Evolutionary conservation across 2,329 filamentous ascomycete genomes (phyloP).

Genomic region (Shiraia sp.): DNA sequence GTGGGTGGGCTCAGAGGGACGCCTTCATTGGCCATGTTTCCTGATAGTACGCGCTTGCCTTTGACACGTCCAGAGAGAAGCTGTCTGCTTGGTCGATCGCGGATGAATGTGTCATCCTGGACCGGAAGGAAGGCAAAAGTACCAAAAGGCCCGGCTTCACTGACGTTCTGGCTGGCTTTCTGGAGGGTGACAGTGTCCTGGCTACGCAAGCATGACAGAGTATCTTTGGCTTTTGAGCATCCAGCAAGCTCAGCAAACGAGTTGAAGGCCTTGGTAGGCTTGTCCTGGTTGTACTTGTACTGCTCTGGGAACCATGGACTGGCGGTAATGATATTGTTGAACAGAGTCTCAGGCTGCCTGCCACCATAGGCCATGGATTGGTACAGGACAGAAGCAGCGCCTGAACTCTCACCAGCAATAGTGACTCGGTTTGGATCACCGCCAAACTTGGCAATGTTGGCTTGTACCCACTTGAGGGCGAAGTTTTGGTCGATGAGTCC

Average conservation of each 20-base stretch:
- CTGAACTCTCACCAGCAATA: slow-evolving; percentile 65
- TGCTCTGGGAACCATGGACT: slow-evolving; percentile 40
- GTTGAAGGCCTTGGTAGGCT: slow-evolving; percentile 35
- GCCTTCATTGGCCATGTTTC: slow-evolving; percentile 47
- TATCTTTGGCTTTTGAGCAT: slow-evolving; percentile 25
- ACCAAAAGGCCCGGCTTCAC: slow-evolving; percentile 42
- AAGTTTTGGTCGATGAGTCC: slow-evolving; percentile 67
- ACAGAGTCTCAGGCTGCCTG: slow-evolving; percentile 32
- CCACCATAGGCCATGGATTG: slow-evolving; percentile 49
- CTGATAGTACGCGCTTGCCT: slow-evolving; percentile 33
- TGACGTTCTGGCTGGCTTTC: slow-evolving; percentile 35
- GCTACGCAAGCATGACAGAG: slow-evolving; percentile 32
- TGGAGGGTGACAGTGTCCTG: slow-evolving; percentile 31
- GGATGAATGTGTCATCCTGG: slow-evolving; percentile 46
- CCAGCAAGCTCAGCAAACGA: slow-evolving; percentile 34
- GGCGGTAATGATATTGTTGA: slow-evolving; percentile 39
- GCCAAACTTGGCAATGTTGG: slow-evolving; percentile 57
- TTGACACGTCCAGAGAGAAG: slow-evolving; percentile 28
- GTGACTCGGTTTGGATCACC: slow-evolving; percentile 64
- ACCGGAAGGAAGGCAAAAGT: slow-evolving; percentile 49
- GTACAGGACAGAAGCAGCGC: slow-evolving; percentile 59
- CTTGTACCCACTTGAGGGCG: slow-evolving; percentile 63
- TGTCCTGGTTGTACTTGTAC: slow-evolving; percentile 37
- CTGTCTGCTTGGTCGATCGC: slow-evolving; percentile 37
- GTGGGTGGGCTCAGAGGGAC: slow-evolving; percentile 41